Evolutionary conservation across 257 asterid species (phyloP), one percentile per base, ranked within the genome.

Genomic region (Solanum gandarillasii): DNA sequence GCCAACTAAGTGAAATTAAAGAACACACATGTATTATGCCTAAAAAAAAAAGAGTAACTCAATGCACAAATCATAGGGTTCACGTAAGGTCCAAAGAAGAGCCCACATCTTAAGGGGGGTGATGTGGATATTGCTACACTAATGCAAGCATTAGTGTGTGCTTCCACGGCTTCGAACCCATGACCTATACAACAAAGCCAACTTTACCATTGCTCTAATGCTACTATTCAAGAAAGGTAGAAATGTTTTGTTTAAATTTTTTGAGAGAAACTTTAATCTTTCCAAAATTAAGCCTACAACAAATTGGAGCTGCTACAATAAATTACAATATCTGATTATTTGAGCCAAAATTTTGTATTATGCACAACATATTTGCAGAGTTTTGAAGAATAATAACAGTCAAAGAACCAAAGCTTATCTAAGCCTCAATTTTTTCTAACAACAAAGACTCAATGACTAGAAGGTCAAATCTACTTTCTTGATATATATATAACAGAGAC

Each of bases 371-470:
- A 87, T 73, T 46, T 70, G 75, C 87, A 70, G 84, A 38, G 38
- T 48, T 52, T 7, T 87, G 65, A 12, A 84, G 87, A 86, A 90
- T 67, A 60, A 86, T 20, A 68, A 65, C 39, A 84, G 39, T 87
- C 84, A 79, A 68, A 86, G 73, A 83, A 46, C 41, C 29, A 78
- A 39, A 84, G 86, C 86, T 79, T 82, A 60, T 88, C 89, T 76
- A 87, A 85, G 89, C 76, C 21, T 39, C 67, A 81, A 84, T 27
- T 72, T 34, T 85, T 87, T 88, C 92, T 92, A 90, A 89, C 88
- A 86, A 67, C 88, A 86, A 67, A 87, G 91, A 89, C 85, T 87
- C 88, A 83, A 87, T 46, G 87, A 89, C 88, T 79, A 85, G 90
- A 72, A 86, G 60, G 84, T 39, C 74, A 86, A 67, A 55, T 58